Percentiles rank a stretch among this genome's conserved stretches.
Evolutionary conservation across 2,329 filamentous ascomycete genomes (phyloP).

Genomic region (Ceratocystis colombiana): DNA sequence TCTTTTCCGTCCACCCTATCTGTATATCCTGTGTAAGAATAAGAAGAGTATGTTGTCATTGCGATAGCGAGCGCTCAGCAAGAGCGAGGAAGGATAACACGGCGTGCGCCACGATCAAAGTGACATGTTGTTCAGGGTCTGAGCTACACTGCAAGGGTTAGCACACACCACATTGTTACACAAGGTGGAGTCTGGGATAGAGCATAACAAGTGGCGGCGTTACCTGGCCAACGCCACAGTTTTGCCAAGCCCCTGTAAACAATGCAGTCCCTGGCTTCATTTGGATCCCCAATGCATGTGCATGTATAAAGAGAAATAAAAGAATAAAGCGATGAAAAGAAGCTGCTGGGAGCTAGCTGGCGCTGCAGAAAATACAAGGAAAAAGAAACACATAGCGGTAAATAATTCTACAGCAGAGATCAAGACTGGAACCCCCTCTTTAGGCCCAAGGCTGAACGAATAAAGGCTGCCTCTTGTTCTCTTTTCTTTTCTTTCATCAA

Average conservation of each 20-base stretch:
- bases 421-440: too few relatives aligned
- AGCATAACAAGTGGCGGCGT: slow-evolving; percentile 16
- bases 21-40: slow-evolving; percentile 15
- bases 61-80: too few relatives aligned
- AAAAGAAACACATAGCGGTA: background rate
- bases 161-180: background rate
- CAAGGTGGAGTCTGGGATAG: background rate
- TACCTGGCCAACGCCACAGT: slow-evolving; percentile 19
- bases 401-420: background rate
- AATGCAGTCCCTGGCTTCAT: background rate
- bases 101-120: background rate
- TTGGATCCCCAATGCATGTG: background rate
- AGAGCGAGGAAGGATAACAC: too few relatives aligned
- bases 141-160: background rate
- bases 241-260: slow-evolving; percentile 8
- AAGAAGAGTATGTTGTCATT: background rate
- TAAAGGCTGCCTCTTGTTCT: background rate
- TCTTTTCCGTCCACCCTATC: background rate
- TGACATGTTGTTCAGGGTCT: background rate
- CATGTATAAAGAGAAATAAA: background rate
- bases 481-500: background rate
- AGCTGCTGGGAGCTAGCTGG: background rate
- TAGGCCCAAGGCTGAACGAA: background rate
- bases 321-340: background rate
- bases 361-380: background rate